Evolutionary conservation across 2,329 filamentous ascomycete species (phyloP).

Genomic region (Dactylellina haptotyla): DNA sequence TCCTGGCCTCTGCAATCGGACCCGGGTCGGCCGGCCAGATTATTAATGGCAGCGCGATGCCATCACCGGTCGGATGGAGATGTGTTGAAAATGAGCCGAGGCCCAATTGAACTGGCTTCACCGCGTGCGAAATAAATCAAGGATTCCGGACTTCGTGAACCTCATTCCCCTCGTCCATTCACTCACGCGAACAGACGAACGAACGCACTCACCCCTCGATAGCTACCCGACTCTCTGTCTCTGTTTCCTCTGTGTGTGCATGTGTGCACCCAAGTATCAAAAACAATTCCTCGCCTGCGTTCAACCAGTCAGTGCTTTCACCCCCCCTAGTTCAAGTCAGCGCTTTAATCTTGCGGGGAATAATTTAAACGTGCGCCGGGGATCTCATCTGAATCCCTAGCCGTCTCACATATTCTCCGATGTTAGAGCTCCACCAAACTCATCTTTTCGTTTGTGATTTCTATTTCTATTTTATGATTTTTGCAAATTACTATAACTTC

Average conservation of each 20-base stretch:
- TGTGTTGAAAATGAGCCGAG: constrained; percentile 29
- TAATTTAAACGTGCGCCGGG: neutral
- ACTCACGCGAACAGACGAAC: too few species aligned
- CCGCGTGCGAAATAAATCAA: neutral
- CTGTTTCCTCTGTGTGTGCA: neutral
- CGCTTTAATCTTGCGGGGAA: constrained; percentile 4
- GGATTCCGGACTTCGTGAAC: too few species aligned
- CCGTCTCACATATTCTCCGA: constrained; percentile 52
- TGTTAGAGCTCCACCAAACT: constrained; percentile 3
- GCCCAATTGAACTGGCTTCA: constrained; percentile 15
- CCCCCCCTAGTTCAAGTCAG: neutral
- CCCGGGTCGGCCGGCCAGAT: constrained; percentile 6
- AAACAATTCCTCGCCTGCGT: neutral
- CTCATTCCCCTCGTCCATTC: too few species aligned
- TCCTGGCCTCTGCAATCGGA: neutral
- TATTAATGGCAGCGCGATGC: constrained; percentile 9
- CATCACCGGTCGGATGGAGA: constrained; percentile 9
- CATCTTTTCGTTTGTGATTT: constrained; percentile 4
- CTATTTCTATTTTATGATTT: neutral
- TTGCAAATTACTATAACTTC: too few species aligned
- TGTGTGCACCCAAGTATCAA: neutral
- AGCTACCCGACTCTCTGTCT: constrained; percentile 2
- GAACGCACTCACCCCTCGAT: too few species aligned
- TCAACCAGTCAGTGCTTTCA: neutral
- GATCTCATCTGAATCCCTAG: constrained; percentile 22